Percentiles rank a stretch among this genome's conserved stretches.
phyloP scores from a whole-genome alignment of 306 rosid species.

The Ceratonia siliqua region DNA sequence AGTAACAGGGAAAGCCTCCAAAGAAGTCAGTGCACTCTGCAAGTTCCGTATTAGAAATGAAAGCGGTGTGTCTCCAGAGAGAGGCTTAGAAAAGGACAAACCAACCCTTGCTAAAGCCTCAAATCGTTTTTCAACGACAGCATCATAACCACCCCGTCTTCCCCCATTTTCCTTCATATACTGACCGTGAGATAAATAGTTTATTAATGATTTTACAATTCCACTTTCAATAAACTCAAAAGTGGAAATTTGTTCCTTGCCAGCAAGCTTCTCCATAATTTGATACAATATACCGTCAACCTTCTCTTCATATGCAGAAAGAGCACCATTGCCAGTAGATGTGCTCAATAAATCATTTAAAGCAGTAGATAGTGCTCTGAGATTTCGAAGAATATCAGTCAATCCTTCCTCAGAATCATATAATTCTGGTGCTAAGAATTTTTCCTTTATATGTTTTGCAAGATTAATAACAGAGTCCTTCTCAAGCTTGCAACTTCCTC shows the following conservation, averaged over 20 bases:
- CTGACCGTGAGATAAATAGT: conserved; percentile 68
- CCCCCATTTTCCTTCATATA: conserved; percentile 47
- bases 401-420: conserved; percentile 64
- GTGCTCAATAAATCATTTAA: conserved; percentile 54
- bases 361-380: conserved; percentile 54
- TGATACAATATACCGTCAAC: conserved; percentile 53
- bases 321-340: conserved; percentile 38
- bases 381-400: conserved; percentile 85
- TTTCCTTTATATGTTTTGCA: conserved; percentile 64
- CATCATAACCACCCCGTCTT: conserved; percentile 36
- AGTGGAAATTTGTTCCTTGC: conserved; percentile 88
- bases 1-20: conserved; percentile 85
- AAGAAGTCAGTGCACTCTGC: conserved; percentile 74
- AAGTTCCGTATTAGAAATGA: conserved; percentile 61
- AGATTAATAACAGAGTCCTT: conserved; percentile 75
- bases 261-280: conserved; percentile 69
- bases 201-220: conserved; percentile 72
- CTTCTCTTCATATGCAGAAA: conserved; percentile 59
- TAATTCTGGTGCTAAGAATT: conserved; percentile 67
- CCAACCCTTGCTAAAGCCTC: conserved; percentile 73
- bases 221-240: conserved; percentile 97
- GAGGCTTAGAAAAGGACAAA: conserved; percentile 48
- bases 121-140: conserved; percentile 71
- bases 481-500: conserved; percentile 76
- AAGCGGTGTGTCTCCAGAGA: conserved; percentile 54